These are phyloP conservation scores for Grosmannia penicillata DNA, from an alignment of 2,329 filamentous ascomycete species.

Conservation along the genomic window DNA sequence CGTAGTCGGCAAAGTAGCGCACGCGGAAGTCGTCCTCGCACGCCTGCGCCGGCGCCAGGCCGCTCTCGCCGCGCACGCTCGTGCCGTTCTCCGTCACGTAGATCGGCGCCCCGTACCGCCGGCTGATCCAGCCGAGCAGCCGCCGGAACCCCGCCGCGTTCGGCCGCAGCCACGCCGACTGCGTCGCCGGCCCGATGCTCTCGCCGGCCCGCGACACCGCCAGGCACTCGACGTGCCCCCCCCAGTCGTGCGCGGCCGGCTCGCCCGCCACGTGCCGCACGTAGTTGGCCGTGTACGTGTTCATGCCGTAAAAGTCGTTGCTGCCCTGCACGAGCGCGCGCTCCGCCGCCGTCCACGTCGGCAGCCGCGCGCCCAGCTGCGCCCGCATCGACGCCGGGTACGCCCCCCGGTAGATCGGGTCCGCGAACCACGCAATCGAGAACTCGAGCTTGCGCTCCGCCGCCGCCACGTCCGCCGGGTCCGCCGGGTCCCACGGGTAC, in stretches of 20 bases:
- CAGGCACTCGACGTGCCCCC: conserved; percentile 61
- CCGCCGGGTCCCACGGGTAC: conserved; percentile 68
- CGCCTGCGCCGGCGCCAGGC: conserved; percentile 54
- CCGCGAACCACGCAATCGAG: conserved; percentile 75
- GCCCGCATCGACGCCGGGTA: conserved; percentile 74
- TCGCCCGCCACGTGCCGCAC: conserved; percentile 55
- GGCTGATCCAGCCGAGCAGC: conserved; percentile 61
- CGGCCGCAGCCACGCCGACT: conserved; percentile 68
- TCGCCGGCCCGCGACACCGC: conserved; percentile 58
- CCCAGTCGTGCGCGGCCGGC: conserved; percentile 50
- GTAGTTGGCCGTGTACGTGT: conserved; percentile 84
- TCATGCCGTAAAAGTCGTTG: conserved; percentile 92
- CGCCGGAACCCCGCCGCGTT: conserved; percentile 64
- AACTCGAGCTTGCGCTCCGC: conserved; percentile 75
- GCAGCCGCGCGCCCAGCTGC: conserved; percentile 66
- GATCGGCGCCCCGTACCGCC: conserved; percentile 66
- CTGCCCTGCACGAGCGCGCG: conserved; percentile 61
- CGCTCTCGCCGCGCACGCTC: conserved; percentile 69
- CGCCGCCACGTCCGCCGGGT: conserved; percentile 61
- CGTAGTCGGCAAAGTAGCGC: conserved; percentile 65
- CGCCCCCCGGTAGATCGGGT: conserved; percentile 71
- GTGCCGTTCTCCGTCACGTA: conserved; percentile 87
- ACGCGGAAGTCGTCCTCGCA: conserved; percentile 71
- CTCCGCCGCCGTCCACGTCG: conserved; percentile 60
- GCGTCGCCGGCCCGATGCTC: conserved; percentile 66